Conservation (phyloP, 768 basidiomycete genomes). For the Russula brevipes region DNA sequence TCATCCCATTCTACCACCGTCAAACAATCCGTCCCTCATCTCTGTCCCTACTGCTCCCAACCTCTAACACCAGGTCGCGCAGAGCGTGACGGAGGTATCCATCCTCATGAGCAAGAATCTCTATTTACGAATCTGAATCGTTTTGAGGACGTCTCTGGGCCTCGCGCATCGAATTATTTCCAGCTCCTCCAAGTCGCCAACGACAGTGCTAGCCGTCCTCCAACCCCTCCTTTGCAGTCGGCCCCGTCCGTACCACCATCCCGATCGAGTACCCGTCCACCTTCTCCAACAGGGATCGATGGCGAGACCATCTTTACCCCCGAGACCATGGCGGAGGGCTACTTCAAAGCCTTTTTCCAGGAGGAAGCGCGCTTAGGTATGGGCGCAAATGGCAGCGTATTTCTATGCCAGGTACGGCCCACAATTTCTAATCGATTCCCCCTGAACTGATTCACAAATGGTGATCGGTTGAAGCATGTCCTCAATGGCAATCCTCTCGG, state of each 20-base stretch:
- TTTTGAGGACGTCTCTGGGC: constrained; percentile 30
- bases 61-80: constrained; percentile 38
- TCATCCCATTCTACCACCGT: constrained; percentile 13
- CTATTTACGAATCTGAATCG: constrained; percentile 9
- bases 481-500: constrained; percentile 84
- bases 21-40: constrained; percentile 17
- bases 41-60: constrained; percentile 75
- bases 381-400: constrained; percentile 93
- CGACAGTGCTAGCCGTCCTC: constrained; percentile 51
- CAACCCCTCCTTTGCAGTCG: constrained; percentile 39
- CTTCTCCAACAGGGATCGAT: neutral
- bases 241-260: constrained; percentile 25
- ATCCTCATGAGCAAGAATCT: constrained; percentile 33
- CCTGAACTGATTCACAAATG: neutral
- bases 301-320: constrained; percentile 45
- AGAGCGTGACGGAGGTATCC: constrained; percentile 29
- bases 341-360: constrained; percentile 88
- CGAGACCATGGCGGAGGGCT: constrained; percentile 83
- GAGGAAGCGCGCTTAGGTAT: constrained; percentile 88
- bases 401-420: constrained; percentile 69
- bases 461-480: constrained; percentile 51
- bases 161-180: constrained; percentile 72
- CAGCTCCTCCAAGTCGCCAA: constrained; percentile 70
- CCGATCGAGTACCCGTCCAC: constrained; percentile 30
- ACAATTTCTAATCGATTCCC: neutral